Base-by-base conservation (phyloP, 2,329 filamentous ascomycete species). In the Lachnellula willkommii region DNA sequence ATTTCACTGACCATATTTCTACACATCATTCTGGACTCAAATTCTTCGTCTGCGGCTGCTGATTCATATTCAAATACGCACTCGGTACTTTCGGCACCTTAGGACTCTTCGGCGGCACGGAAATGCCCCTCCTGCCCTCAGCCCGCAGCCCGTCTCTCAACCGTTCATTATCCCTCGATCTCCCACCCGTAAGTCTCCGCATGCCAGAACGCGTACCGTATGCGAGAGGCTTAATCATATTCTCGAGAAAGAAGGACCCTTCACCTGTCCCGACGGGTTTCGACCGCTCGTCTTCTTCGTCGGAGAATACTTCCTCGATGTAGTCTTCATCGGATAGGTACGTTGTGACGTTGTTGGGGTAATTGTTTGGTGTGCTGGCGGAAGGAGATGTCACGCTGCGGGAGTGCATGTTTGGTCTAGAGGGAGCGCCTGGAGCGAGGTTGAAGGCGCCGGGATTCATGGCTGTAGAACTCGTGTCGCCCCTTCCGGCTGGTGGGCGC, bases 321-420 rank as follows among this genome's bases (percentile, higher is more conserved):
- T 80, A 77, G 63, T 96, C 91, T 55, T 95, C 90, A 56, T 95
- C 88, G 0, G 87, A 90, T 2, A 84, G 76, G 49, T 89, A 79
- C 12, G 88, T 83, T 39, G 77, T 78, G 53, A 82, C 76, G 36
- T 78, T 78, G 11, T 76, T 70, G 59, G 83, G 77, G 63, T 81
- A 79, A 7, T 78, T 79, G 5, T 78, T 72, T 11, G 82, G 76
- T 5, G 80, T 20, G 17, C 39, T 20, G 39, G 42, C 76, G 7
- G 83, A 82, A 1, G 93, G 92, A 0, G 90, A 95, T 0, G 93
- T 96, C 51, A 95, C 82, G 12, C 90, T 95, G 17, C 93, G 85
- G 5, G 83, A 81, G 68, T 96, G 92, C 20, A 95, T 75, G 2
- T 80, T 81, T 0, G 90, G 88, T 5, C 90, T 78, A 7, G 72